Evolutionary conservation across 306 rosid genomes (phyloP).

Genomic region (Cicer bijugum): DNA sequence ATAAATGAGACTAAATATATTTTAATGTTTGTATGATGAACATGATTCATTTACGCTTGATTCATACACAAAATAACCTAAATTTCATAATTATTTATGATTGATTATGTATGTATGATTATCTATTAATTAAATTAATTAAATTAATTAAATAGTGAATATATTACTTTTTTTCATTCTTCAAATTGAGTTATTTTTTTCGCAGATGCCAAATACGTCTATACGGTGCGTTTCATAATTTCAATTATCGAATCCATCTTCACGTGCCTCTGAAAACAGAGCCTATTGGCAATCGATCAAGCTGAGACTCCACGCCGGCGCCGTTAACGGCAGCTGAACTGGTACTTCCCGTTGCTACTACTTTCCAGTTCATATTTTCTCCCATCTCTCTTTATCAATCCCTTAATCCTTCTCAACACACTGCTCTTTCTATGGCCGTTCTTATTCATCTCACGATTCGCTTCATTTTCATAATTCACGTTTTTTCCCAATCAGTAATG

Average conservation of each 20-base stretch:
- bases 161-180: too few relatives aligned
- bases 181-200: too few relatives aligned
- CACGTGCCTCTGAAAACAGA: constrained; percentile 3
- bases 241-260: neutral
- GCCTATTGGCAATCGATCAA: constrained; percentile 1
- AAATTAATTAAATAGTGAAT: too few relatives aligned
- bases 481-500: neutral
- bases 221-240: neutral
- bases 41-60: too few relatives aligned
- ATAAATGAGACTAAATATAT: too few relatives aligned
- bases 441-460: neutral
- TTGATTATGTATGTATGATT: too few relatives aligned
- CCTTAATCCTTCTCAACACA: neutral
- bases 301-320: constrained; percentile 34
- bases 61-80: too few relatives aligned
- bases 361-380: neutral
- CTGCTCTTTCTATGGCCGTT: constrained; percentile 1
- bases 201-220: too few relatives aligned
- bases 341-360: neutral
- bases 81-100: too few relatives aligned
- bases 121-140: too few relatives aligned
- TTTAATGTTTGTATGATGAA: too few relatives aligned
- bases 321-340: neutral
- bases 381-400: neutral
- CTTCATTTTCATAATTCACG: neutral